Evolutionary conservation across 2,329 filamentous ascomycete species (phyloP).

Genomic region (Colletotrichum endophyticum): DNA sequence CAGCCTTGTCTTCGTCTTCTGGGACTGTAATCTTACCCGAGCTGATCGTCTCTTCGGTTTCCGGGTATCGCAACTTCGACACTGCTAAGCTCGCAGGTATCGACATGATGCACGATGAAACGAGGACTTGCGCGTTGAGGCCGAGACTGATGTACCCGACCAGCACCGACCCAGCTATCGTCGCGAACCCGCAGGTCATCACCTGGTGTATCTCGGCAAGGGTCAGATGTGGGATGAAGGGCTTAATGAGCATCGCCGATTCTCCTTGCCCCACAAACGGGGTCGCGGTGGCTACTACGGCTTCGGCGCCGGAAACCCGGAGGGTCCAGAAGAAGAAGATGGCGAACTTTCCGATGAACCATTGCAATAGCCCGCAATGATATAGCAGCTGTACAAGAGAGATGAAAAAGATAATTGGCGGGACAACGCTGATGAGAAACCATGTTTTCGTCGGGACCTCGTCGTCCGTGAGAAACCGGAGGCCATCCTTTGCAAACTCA

Average conservation of each 20-base stretch:
- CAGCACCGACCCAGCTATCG: constrained; percentile 75
- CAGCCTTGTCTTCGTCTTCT: constrained; percentile 66
- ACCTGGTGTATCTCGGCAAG: constrained; percentile 76
- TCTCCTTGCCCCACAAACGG: constrained; percentile 83
- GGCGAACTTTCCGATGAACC: constrained; percentile 76
- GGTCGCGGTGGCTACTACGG: constrained; percentile 76
- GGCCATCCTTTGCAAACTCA: constrained; percentile 68
- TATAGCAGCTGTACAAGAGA: constrained; percentile 74
- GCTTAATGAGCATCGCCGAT: constrained; percentile 77
- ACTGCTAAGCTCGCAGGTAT: constrained; percentile 76
- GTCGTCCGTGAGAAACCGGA: constrained; percentile 64
- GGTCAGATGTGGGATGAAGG: constrained; percentile 74
- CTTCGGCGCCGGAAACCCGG: constrained; percentile 75
- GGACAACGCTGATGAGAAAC: constrained; percentile 71
- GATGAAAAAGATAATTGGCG: constrained; percentile 81
- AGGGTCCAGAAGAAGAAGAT: constrained; percentile 80
- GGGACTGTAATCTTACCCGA: constrained; percentile 72
- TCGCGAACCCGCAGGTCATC: constrained; percentile 78
- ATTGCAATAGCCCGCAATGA: constrained; percentile 72
- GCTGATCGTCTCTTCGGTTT: constrained; percentile 75
- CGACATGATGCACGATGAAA: constrained; percentile 79
- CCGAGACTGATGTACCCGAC: constrained; percentile 75
- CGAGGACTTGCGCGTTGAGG: constrained; percentile 71
- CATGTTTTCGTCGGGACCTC: constrained; percentile 47
- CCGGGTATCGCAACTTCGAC: constrained; percentile 75